phyloP scores from a whole-genome alignment of 2,329 filamentous ascomycete species.

The Orbilia blumenaviensis region DNA sequence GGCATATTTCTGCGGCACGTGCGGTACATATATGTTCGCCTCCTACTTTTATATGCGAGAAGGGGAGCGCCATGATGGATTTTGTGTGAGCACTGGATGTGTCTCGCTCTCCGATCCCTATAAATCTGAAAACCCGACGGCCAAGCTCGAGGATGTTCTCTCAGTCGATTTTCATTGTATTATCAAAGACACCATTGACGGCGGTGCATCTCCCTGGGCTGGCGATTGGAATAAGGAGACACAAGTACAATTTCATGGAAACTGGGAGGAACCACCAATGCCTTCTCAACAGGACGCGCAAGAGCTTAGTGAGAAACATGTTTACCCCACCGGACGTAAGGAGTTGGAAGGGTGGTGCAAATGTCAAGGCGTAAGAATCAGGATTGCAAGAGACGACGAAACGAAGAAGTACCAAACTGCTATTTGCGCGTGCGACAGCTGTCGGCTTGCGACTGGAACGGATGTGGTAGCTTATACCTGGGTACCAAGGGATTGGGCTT shows the following conservation, averaged over 20 bases:
- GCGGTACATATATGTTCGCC: constrained; percentile 37
- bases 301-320: constrained; percentile 7
- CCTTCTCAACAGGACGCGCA: background rate
- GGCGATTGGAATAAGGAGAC: constrained; percentile 29
- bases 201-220: constrained; percentile 33
- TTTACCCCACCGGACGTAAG: constrained; percentile 24
- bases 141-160: constrained; percentile 30
- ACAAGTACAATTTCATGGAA: constrained; percentile 28
- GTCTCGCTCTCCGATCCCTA: constrained; percentile 28
- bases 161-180: constrained; percentile 26
- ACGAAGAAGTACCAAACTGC: constrained; percentile 9
- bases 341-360: constrained; percentile 39
- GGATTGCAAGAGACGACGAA: constrained; percentile 21
- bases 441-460: constrained; percentile 18
- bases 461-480: constrained; percentile 25
- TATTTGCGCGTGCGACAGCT: constrained; percentile 35
- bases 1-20: constrained; percentile 21
- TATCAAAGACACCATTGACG: constrained; percentile 43
- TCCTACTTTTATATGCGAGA: constrained; percentile 21
- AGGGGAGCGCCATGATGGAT: constrained; percentile 3
- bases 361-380: constrained; percentile 21
- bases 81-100: constrained; percentile 33
- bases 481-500: constrained; percentile 5
- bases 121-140: constrained; percentile 4
- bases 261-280: constrained; percentile 35